Percentiles rank a stretch among this genome's conserved stretches.
Conservation (phyloP, 148 eudicot genomes). For the Heliosperma pusillum region DNA sequence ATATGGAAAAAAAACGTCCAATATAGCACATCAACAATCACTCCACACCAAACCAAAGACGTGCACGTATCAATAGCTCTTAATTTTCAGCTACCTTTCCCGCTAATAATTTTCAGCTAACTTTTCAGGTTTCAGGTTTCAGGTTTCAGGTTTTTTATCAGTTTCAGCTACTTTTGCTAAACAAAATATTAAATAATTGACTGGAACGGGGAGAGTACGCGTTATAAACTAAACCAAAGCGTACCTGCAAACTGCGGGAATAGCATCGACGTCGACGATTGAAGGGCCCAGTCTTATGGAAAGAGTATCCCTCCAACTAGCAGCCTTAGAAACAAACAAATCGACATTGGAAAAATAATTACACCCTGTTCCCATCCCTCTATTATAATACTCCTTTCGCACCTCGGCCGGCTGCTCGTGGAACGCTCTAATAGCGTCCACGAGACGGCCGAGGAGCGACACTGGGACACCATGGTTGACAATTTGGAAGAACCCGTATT, state of each 20-base stretch:
- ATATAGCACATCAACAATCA: too few relatives aligned
- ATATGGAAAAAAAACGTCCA: too few relatives aligned
- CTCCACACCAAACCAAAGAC: too few relatives aligned
- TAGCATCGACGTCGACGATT: slow-evolving; percentile 18
- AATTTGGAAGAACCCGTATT: slow-evolving; percentile 63
- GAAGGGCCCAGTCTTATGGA: slow-evolving; percentile 37
- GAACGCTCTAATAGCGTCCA: slow-evolving; percentile 34
- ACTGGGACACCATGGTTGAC: slow-evolving; percentile 46
- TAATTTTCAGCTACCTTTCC: too few relatives aligned
- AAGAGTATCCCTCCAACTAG: slow-evolving; percentile 81
- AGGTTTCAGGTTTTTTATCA: too few relatives aligned
- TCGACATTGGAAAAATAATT: slow-evolving; percentile 54
- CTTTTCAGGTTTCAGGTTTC: too few relatives aligned
- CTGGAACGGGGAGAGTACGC: too few relatives aligned
- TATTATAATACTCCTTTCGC: slow-evolving; percentile 8
- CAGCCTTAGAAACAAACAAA: slow-evolving; percentile 59
- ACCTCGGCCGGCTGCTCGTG: slow-evolving; percentile 41
- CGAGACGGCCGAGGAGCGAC: slow-evolving; percentile 22
- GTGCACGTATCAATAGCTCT: too few relatives aligned
- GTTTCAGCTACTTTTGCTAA: too few relatives aligned
- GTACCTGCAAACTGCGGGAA: slow-evolving; percentile 25
- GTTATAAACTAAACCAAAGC: neutral
- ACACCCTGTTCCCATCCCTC: slow-evolving; percentile 17
- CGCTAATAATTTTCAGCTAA: too few relatives aligned
- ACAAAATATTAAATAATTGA: too few relatives aligned